Percentiles rank a stretch among this genome's conserved stretches.
These are phyloP conservation scores for Epichloe festucae DNA, from an alignment of 2,329 filamentous ascomycete species.

Conservation along the genomic window DNA sequence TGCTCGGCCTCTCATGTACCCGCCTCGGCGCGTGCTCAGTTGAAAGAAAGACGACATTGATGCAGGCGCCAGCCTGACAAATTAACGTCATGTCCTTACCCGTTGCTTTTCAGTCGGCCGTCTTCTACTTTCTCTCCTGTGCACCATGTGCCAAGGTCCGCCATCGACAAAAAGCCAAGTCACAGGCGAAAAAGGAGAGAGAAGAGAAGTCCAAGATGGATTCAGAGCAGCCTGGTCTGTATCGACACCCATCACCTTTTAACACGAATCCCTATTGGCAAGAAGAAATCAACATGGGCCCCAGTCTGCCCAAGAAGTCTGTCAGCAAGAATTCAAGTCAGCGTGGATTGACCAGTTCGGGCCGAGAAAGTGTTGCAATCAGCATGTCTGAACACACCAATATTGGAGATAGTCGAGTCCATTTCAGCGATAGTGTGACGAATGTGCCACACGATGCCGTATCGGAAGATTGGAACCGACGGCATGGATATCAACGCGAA, in stretches of 20 bases:
- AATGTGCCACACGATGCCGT: slow-evolving; percentile 25
- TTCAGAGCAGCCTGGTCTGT: slow-evolving; percentile 57
- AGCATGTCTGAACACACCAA: slow-evolving; percentile 27
- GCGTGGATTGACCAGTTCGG: slow-evolving; percentile 44
- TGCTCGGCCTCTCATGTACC: slow-evolving; percentile 8
- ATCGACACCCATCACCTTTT: slow-evolving; percentile 70
- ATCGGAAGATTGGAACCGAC: slow-evolving; percentile 55
- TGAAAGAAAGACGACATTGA: slow-evolving; percentile 6
- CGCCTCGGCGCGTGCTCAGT: slow-evolving; percentile 2
- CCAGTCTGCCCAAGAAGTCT: slow-evolving; percentile 54
- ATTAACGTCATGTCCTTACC: slow-evolving; percentile 30
- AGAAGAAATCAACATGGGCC: slow-evolving; percentile 75
- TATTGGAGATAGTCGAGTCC: slow-evolving; percentile 22
- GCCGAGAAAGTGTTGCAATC: slow-evolving; percentile 37
- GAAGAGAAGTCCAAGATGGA: slow-evolving; percentile 52
- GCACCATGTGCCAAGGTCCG: slow-evolving; percentile 63
- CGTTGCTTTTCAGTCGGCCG: slow-evolving; percentile 56
- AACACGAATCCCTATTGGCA: slow-evolving; percentile 82
- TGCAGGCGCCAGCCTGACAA: neutral
- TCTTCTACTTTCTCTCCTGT: slow-evolving; percentile 69
- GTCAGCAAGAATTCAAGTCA: slow-evolving; percentile 45
- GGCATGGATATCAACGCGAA: slow-evolving; percentile 64
- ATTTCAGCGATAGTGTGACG: slow-evolving; percentile 17
- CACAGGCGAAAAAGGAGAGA: slow-evolving; percentile 55
- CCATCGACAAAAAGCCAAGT: slow-evolving; percentile 56